Conservation (phyloP, 768 basidiomycete species). For the Pluteus cervinus region DNA sequence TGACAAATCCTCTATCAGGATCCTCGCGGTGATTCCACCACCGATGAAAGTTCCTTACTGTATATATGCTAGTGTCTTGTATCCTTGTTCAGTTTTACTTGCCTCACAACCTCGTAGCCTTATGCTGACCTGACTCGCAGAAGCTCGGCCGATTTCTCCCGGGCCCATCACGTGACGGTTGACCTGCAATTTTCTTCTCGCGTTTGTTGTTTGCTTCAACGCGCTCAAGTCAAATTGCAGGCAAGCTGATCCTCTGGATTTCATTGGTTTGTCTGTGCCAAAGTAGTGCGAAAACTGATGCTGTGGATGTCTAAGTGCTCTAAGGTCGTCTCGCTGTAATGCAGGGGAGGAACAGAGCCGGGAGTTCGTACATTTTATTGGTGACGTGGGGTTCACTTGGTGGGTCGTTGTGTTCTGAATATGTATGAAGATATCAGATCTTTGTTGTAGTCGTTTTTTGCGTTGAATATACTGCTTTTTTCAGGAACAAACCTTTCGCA, state of each 20-base stretch:
- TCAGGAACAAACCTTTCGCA: too few species aligned
- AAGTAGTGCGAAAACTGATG: constrained; percentile 10
- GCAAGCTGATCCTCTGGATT: constrained; percentile 1
- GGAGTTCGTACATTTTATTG: constrained; percentile 9
- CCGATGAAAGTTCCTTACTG: not conserved
- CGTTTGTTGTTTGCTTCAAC: not conserved
- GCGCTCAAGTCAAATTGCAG: constrained; percentile 11
- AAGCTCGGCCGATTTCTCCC: too few species aligned
- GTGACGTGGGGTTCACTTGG: too few species aligned
- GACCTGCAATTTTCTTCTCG: not conserved
- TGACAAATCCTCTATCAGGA: constrained; percentile 21
- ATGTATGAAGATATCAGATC: too few species aligned
- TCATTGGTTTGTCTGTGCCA: constrained; percentile 6
- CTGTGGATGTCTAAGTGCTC: constrained; percentile 14
- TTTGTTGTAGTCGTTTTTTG: too few species aligned
- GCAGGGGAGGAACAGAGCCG: constrained; percentile 11
- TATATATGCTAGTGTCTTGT: not conserved
- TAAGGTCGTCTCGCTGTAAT: constrained; percentile 2
- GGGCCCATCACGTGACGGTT: too few species aligned
- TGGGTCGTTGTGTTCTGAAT: too few species aligned
- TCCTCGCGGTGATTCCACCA: constrained; percentile 1
- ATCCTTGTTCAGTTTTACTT: not conserved
- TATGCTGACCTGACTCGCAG: not conserved
- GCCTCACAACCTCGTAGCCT: not conserved
- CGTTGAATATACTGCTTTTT: too few species aligned